Base-by-base conservation (phyloP, 2,329 filamentous ascomycete species). In the Penicillium psychrosexuale region DNA sequence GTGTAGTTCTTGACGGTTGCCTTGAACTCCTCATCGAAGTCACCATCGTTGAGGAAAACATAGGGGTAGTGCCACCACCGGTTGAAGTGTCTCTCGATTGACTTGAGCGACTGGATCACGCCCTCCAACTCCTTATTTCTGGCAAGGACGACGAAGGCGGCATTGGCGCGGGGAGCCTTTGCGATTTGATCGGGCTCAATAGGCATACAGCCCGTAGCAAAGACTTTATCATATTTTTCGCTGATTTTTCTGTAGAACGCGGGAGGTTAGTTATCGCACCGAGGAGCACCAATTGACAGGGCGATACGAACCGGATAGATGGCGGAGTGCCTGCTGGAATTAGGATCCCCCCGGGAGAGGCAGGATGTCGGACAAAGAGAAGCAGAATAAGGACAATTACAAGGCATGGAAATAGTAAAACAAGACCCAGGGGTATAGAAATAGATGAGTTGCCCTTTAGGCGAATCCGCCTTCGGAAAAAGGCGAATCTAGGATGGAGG, bases 1-100 rank as follows among this genome's bases (percentile, higher is more conserved):
- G 92, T 96, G 75, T 99, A 91, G 70, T 97, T 96, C 69, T 82
- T 78, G 55, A 99, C 84, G 0, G 86, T 87, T 65, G 93, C 88
- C 73, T 90, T 95, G 82, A 99, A 99, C 12, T 87, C 90, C 69
- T 90, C 85, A 75, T 97, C 92, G 82, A 99, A 99, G 55, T 97
- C 92, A 61, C 88, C 94, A 68, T 99, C 93, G 76, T 99, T 99
- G 64, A 99, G 80, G 75, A 99, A 97, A 64, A 97, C 93, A 71
- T 97, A 99, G 27, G 94, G 94, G 73, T 99, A 99, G 75, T 97
- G 86, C 73, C 91, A 99, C 92, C 93, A 99, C 63, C 92, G 85
- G 77, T 99, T 99, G 84, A 99, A 99, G 76, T 99, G 94, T 66
- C 94, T 85, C 79, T 99, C 94, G 64, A 99, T 92, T 40, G 93